phyloP scores from a whole-genome alignment of 1,139 yeast genomes.

The Arxiozyma slooffiae region DNA sequence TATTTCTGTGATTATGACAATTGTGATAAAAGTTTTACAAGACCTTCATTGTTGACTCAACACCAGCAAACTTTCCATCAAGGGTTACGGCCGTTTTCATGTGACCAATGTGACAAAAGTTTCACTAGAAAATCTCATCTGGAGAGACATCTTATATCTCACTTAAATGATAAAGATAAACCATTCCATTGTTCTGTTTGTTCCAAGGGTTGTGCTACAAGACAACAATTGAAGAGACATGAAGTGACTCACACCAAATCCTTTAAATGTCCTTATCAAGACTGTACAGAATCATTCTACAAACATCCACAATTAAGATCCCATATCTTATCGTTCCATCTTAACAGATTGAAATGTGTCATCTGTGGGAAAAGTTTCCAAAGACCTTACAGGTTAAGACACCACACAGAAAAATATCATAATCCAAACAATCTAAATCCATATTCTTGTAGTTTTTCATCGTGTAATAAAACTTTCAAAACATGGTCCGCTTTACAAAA shows the following conservation, averaged over 20 bases:
- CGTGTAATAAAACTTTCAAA: conserved; percentile 51
- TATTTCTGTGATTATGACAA: conserved; percentile 52
- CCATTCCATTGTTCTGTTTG: conserved; percentile 72
- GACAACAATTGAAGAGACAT: conserved; percentile 78
- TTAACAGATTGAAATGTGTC: conserved; percentile 43
- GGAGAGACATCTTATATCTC: conserved; percentile 62
- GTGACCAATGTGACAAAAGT: conserved; percentile 54
- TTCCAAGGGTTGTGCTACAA: conserved; percentile 72
- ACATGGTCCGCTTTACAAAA: conserved; percentile 71
- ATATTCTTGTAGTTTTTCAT: conserved; percentile 53
- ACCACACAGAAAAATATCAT: conserved; percentile 55
- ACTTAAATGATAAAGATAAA: conserved; percentile 41
- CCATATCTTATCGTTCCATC: conserved; percentile 57
- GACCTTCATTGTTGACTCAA: conserved; percentile 77
- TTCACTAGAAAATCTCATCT: conserved; percentile 74
- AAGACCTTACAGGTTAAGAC: conserved; percentile 51
- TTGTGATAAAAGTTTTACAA: conserved; percentile 66
- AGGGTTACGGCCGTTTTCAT: conserved; percentile 66
- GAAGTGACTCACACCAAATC: conserved; percentile 68
- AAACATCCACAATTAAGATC: conserved; percentile 72
- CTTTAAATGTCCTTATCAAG: conserved; percentile 50
- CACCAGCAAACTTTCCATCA: conserved; percentile 65
- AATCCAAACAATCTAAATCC: conserved; percentile 23
- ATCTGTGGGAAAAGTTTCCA: conserved; percentile 50
- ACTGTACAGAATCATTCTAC: conserved; percentile 59